phyloP scores from a whole-genome alignment of 495 filamentous ascomycete genomes.

The Pyronema domesticum region DNA sequence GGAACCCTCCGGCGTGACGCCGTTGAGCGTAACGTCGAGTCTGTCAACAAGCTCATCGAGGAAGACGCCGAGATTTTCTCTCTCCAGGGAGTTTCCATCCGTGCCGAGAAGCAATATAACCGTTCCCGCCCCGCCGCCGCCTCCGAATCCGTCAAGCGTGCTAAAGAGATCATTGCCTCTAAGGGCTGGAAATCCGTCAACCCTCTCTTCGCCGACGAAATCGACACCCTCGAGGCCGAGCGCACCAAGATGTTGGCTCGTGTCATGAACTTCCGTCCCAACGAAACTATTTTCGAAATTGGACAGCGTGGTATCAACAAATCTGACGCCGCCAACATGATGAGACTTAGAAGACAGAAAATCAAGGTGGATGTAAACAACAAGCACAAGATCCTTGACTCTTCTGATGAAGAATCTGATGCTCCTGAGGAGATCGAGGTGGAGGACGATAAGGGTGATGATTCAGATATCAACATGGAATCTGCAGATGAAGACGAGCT shows the following conservation, averaged over 20 bases:
- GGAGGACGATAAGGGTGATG: conserved; percentile 28
- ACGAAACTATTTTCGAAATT: conserved; percentile 89
- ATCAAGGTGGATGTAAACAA: conserved; percentile 30
- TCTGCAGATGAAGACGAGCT: conserved; percentile 58
- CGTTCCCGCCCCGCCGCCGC: conserved; percentile 80
- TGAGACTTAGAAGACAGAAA: conserved; percentile 48
- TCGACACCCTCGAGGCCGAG: conserved; percentile 44
- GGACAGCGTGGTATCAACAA: conserved; percentile 48
- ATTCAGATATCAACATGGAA: conserved; percentile 40
- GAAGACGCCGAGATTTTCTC: conserved; percentile 55
- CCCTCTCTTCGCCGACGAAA: conserved; percentile 53
- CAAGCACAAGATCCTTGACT: conserved; percentile 13
- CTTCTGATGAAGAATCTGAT: conserved; percentile 17
- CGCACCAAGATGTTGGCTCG: conserved; percentile 69
- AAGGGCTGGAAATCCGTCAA: conserved; percentile 54
- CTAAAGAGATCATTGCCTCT: conserved; percentile 51
- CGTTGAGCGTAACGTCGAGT: conserved; percentile 57
- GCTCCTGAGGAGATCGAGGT: conserved; percentile 6
- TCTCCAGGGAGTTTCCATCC: conserved; percentile 54
- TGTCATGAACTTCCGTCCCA: conserved; percentile 69
- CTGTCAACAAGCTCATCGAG: conserved; percentile 53
- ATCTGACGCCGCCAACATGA: conserved; percentile 59
- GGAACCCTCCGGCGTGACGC: conserved; percentile 51
- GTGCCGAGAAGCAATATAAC: conserved; percentile 82
- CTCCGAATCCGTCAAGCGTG: conserved; percentile 64